Base-by-base conservation (phyloP, 768 basidiomycete genomes). In the Lenzites betulinus region DNA sequence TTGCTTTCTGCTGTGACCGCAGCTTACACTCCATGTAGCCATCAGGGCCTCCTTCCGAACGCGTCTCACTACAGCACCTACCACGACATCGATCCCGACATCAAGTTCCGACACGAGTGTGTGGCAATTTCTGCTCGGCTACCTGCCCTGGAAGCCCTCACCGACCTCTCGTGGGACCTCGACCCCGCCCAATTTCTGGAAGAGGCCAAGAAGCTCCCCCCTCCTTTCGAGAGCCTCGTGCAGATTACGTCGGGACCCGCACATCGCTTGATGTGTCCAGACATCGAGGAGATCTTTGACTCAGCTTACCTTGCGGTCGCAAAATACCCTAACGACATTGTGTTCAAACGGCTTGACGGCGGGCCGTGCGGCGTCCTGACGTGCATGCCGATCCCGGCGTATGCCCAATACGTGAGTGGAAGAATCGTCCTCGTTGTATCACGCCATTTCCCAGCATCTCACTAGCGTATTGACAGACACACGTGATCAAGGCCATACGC, bases 51-150 rank as follows among this genome's bases (percentile, higher is more conserved):
- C 2, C 25, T 57, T 26, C 56, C 8, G 33, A 70, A 79, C 61
- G 70, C 78, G 5, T 76, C 76, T 2, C 65, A 76, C 44, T 78
- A 74, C 62, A 74, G 74, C 48, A 69, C 68, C 33, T 71, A 68
- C 50, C 66, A 72, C 22, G 70, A 72, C 8, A 75, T 83, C 44
- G 82, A 84, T 53, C 70, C 79, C 2, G 76, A 77, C 0, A 67
- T 74, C 15, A 76, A 77, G 11, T 68, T 85, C 47, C 67, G 75
- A 50, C 80, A 84, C 43, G 76, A 82, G 18, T 77, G 80, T 44
- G 64, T 76, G n/a, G 78, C 77, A 50, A 62, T 82, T 68, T 67
- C 74, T 18, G 69, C 80, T 18, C 72, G 78, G 9, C 70, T 86
- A 35, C 71, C 75, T 30, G 49, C 70, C 13, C 73, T 86, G 15